Conservation (phyloP, 352 stramenopile genomes). For the Thalassiosira livingstoniorum region DNA sequence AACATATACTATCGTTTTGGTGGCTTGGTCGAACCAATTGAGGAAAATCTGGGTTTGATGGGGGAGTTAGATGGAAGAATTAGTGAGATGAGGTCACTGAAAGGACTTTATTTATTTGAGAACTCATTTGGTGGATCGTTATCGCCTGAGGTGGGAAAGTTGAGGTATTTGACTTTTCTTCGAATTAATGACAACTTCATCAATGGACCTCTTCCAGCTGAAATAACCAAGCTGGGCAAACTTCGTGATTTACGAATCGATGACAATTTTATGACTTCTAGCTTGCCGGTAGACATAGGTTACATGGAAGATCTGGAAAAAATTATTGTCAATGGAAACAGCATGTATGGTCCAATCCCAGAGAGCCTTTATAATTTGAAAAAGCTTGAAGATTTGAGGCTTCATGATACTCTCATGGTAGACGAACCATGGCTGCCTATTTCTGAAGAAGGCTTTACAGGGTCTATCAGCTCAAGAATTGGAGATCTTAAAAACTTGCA, state of each 20-base stretch:
- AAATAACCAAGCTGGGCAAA: not conserved
- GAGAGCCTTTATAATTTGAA: constrained; percentile 34
- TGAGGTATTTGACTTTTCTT: constrained; percentile 35
- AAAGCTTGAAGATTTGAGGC: constrained; percentile 21
- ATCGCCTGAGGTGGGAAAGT: constrained; percentile 29
- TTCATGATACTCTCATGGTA: constrained; percentile 26
- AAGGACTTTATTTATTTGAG: constrained; percentile 38
- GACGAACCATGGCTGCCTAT: constrained; percentile 2
- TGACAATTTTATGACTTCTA: constrained; percentile 54
- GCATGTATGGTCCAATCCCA: constrained; percentile 37
- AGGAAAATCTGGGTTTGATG: constrained; percentile 23
- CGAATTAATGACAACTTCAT: constrained; percentile 35
- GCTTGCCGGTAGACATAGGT: constrained; percentile 29
- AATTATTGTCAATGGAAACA: constrained; percentile 21
- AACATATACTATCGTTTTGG: constrained; percentile 22
- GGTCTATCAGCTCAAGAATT: constrained; percentile 37
- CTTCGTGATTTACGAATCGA: constrained; percentile 42
- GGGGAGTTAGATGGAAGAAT: constrained; percentile 23
- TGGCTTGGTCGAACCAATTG: not conserved
- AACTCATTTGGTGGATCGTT: constrained; percentile 45
- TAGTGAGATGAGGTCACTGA: constrained; percentile 28
- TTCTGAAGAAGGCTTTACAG: constrained; percentile 21
- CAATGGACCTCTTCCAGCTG: constrained; percentile 25
- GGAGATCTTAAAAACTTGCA: constrained; percentile 57
- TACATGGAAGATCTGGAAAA: constrained; percentile 32